phyloP scores from a whole-genome alignment of 805 yeast species.

The Blastobotrys robertii region DNA sequence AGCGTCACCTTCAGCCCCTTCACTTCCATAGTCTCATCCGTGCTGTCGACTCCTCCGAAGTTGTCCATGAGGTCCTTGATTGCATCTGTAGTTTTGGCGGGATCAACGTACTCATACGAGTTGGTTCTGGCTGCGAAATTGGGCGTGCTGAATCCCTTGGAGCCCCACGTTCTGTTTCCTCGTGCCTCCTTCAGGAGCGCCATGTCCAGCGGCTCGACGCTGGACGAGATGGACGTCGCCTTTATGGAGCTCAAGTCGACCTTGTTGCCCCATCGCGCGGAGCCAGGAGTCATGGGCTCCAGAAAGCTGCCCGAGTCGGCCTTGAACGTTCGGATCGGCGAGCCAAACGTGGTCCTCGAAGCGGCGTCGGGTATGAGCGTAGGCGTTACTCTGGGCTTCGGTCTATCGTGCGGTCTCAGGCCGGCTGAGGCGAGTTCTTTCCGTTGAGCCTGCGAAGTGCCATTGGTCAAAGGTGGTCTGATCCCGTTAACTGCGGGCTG shows the following conservation, averaged over 20 bases:
- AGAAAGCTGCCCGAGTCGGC: slow-evolving; percentile 7
- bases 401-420: too few species aligned
- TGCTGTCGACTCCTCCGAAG: slow-evolving; percentile 3
- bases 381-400: too few species aligned
- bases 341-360: slow-evolving; percentile 4
- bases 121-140: too few species aligned
- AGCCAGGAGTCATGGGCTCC: slow-evolving; percentile 19
- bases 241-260: slow-evolving; percentile 7
- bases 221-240: too few species aligned
- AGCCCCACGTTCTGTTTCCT: background rate
- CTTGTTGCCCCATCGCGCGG: slow-evolving; percentile 16
- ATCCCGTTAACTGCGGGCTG: too few species aligned
- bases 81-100: slow-evolving; percentile 8
- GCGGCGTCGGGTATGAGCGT: background rate
- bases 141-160: background rate
- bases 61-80: slow-evolving; percentile 12
- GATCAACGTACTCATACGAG: background rate
- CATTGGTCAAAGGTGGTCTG: too few species aligned
- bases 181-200: background rate
- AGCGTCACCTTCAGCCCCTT: slow-evolving; percentile 33
- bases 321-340: slow-evolving; percentile 10
- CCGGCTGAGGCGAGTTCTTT: too few species aligned
- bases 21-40: slow-evolving; percentile 13
- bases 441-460: too few species aligned
- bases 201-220: slow-evolving; percentile 4